Evolutionary conservation across 257 asterid species (phyloP).

Genomic region (Solanum pennellii): DNA sequence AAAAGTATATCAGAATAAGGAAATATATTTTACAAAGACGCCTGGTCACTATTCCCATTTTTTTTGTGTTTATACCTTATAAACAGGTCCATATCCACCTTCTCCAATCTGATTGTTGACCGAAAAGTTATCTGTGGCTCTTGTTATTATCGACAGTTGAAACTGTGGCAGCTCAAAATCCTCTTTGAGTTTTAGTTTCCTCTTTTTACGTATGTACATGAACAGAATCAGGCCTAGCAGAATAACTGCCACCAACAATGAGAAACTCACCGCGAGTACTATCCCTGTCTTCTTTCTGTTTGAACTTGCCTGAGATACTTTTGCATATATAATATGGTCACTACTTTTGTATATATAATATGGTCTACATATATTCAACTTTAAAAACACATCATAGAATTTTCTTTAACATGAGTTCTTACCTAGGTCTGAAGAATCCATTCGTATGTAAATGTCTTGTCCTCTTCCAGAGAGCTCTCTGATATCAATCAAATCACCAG

Average conservation of each 20-base stretch:
- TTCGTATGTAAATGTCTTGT: conserved; percentile 15
- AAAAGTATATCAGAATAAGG: neutral
- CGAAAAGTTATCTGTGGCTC: conserved; percentile 9
- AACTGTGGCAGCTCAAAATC: conserved; percentile 15
- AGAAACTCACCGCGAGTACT: neutral
- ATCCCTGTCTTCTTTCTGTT: neutral
- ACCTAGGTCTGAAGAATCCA: conserved; percentile 16
- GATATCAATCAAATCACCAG: conserved; percentile 6
- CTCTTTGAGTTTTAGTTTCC: neutral
- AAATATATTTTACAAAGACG: neutral
- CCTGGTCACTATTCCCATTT: neutral
- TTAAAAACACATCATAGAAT: neutral
- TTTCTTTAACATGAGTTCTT: neutral
- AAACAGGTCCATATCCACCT: neutral
- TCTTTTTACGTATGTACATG: neutral
- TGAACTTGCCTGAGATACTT: neutral
- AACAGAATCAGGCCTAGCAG: neutral
- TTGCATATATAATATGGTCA: neutral
- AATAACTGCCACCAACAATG: neutral
- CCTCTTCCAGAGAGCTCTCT: conserved; percentile 4
- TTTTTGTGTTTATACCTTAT: neutral
- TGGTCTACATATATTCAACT: neutral
- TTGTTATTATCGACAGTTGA: neutral
- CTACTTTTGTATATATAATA: neutral
- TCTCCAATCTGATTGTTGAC: neutral